Evolutionary conservation across 345 rosid genomes (phyloP), one percentile per base, ranked within the genome.

Genomic region (Dimocarpus longan): DNA sequence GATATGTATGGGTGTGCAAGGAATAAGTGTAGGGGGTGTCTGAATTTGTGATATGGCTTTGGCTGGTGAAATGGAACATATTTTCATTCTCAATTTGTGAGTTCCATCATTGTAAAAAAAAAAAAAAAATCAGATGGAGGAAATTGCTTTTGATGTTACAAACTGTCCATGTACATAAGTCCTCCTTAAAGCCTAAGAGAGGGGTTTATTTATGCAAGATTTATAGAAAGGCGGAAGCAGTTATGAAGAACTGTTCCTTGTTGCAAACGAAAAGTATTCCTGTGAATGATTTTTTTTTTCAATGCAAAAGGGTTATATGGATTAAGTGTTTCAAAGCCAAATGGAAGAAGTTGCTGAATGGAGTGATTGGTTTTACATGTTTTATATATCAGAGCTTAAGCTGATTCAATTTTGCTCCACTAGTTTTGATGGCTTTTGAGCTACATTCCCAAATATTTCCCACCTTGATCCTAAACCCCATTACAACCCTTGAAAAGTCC

Each of bases 401-500:
- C 10, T 48, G 52, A 48, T 48, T 48, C 52, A 48, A 10, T 10
- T 48, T 48, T 48, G 52, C 15, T 48, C 3, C 13, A 10, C 52
- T 48, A 48, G 52, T 48, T 48, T 48, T 15, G 52, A 48, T 48
- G 52, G 52, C 4, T 48, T 10, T 48, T 48, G 13, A 48, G 48
- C 48, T 44, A 44, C 1, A 44, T 8, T 44, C 10, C 48, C 48
- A 44, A 44, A 44, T 44, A 44, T 16, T 73, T 74, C 28, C 19
- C 32, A 74, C 67, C 66, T 59, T 74, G 37, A 37, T 74, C 66
- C 67, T 10, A 28, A 74, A 4, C 67, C 77, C 18, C 26, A 18
- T 74, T 74, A 74, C 42, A 74, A 39, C 54, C 50, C 28, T 74
- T 56, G 77, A 56, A 73, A 74, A 56, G 67, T 74, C 77, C 52